phyloP scores from a whole-genome alignment of 192 early-diverging fungal genomes.

The Obelidium mucronatum region DNA sequence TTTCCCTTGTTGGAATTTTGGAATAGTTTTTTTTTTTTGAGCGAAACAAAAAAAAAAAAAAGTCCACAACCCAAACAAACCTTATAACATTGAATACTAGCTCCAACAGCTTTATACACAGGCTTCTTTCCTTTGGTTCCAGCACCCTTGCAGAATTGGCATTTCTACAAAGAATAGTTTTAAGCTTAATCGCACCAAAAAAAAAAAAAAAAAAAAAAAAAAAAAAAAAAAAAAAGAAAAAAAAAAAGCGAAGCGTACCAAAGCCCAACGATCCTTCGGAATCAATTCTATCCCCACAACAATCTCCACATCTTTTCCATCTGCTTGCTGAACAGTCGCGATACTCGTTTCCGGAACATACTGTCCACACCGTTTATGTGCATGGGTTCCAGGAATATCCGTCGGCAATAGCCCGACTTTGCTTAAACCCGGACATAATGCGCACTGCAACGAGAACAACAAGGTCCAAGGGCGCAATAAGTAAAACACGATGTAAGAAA shows the following conservation, averaged over 20 bases:
- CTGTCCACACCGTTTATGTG: conserved; percentile 40
- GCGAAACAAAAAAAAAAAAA: neutral
- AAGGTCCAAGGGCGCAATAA: too few species aligned
- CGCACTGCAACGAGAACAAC: too few species aligned
- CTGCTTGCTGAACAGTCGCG: conserved; percentile 15
- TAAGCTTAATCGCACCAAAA: too few species aligned
- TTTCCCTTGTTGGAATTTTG: conserved; percentile 39
- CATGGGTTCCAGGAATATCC: conserved; percentile 19
- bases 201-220: too few species aligned
- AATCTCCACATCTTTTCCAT: conserved; percentile 19
- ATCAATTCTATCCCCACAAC: conserved; percentile 46
- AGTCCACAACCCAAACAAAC: conserved; percentile 9
- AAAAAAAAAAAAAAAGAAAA: conserved; percentile 4
- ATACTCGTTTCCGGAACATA: conserved; percentile 48
- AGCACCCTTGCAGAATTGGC: conserved; percentile 49
- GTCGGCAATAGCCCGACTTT: conserved; percentile 22
- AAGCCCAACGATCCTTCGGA: conserved; percentile 55
- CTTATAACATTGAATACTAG: conserved; percentile 62
- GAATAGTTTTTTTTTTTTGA: neutral
- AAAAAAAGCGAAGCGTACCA: conserved; percentile 26
- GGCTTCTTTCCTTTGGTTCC: conserved; percentile 4
- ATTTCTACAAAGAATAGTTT: too few species aligned
- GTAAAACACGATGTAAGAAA: neutral
- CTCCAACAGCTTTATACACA: conserved; percentile 39
- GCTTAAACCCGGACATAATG: conserved; percentile 26